phyloP scores from a whole-genome alignment of 192 early-diverging fungal species.

The Diversispora epigaea region DNA sequence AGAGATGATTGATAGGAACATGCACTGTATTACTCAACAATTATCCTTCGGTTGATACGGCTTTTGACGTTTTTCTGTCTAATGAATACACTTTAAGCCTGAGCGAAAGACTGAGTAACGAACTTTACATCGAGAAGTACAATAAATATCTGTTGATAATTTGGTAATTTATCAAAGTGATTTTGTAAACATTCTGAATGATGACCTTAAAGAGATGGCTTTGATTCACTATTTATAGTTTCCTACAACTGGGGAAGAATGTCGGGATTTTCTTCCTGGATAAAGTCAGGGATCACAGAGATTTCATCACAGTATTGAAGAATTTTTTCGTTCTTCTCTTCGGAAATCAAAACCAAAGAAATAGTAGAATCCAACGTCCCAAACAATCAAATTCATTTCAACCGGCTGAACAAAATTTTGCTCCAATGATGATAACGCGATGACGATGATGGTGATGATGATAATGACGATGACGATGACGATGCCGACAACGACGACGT shows the following conservation, averaged over 20 bases:
- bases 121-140: background rate
- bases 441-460: background rate
- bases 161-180: background rate
- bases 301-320: background rate
- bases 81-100: background rate
- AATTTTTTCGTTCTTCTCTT: slow-evolving; percentile 18
- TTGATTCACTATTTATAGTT: slow-evolving; percentile 12
- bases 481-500: too few relatives aligned
- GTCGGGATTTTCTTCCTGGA: slow-evolving; percentile 1
- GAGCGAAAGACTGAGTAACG: too few relatives aligned
- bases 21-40: background rate
- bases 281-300: background rate
- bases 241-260: background rate
- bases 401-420: background rate
- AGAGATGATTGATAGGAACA: too few relatives aligned
- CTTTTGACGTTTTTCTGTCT: slow-evolving; percentile 9
- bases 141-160: slow-evolving; percentile 21
- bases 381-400: too few relatives aligned
- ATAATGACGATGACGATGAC: too few relatives aligned
- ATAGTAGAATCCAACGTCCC: too few relatives aligned
- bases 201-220: slow-evolving; percentile 1
- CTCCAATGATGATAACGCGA: too few relatives aligned
- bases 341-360: too few relatives aligned
- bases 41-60: slow-evolving; percentile 27
- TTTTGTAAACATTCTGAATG: background rate